Base-by-base conservation (phyloP, 805 yeast species). In the Zygosaccharomyces rouxii region DNA sequence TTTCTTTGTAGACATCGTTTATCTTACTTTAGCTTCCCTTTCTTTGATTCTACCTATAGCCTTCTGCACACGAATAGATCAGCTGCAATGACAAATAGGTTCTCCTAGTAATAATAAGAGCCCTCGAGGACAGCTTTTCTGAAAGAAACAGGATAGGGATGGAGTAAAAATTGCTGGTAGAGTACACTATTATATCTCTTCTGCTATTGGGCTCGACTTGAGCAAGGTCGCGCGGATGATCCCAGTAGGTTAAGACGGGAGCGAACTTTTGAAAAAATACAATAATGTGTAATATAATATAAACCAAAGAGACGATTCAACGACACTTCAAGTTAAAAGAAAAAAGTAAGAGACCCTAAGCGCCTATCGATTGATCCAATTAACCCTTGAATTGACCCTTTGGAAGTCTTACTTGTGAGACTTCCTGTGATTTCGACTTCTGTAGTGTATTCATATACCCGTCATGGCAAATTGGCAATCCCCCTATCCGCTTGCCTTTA, bases 1-100 rank as follows among this genome's bases (percentile, higher is more conserved):
- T 44, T 45, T 51, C 23, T 46, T 51, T 10, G 48, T 49, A 21
- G 51, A 51, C 54, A 51, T 51, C 18, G 19, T 31, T 21, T 13
- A 28, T 4, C 35, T 21, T 42, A 11, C n/a, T 30, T 23, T 42
- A 25, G 28, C 28, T 25, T 7, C 13, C 7, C 14, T 5, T 6
- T 14, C 11, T 33, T 11, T 33, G 19, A 4, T 11, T 29, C 21
- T 6, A 33, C n/a, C 11, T 5, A 33, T 33, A 33, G 14, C 13
- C 35, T 16, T 33, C 4, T 6, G 7, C 3, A 30, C 19, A 33
- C 11, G 10, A 16, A 33, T 33, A 9, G 37, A 33, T 22, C 41
- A 4, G 16, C 14, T 21, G 28, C 10, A 14, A 18, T 16, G 19
- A 33, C 13, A 16, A 3, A 11, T 33, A 7, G 6, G 19, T 9